Evolutionary conservation across 805 yeast genomes (phyloP).

Genomic region (Nakazawaea peltata): DNA sequence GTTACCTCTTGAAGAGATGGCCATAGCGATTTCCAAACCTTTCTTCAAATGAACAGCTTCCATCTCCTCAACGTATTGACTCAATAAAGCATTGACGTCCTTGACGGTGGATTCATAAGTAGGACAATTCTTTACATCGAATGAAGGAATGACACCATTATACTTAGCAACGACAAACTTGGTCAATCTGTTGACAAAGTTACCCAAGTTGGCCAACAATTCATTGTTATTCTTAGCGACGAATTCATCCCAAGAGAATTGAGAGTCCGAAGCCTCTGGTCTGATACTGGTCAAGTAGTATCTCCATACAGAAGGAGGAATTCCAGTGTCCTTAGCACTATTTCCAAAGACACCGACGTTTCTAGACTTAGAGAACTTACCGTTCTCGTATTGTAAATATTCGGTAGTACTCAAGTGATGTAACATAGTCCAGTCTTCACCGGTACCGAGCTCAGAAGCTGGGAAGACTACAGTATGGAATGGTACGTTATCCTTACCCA

Average conservation of each 20-base stretch:
- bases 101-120: constrained; percentile 35
- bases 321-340: constrained; percentile 89
- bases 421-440: constrained; percentile 82
- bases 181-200: constrained; percentile 88
- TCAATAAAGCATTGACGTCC: constrained; percentile 59
- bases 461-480: constrained; percentile 99
- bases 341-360: constrained; percentile 98
- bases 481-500: constrained; percentile 99
- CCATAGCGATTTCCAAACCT: constrained; percentile 90
- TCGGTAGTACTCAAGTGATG: constrained; percentile 93
- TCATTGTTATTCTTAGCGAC: constrained; percentile 91
- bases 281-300: constrained; percentile 87
- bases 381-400: constrained; percentile 95
- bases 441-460: constrained; percentile 81
- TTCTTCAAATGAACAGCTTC: constrained; percentile 76
- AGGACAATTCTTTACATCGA: constrained; percentile 37
- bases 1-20: constrained; percentile 87
- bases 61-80: constrained; percentile 59
- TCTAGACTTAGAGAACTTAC: constrained; percentile 97
- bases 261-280: constrained; percentile 94
- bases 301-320: constrained; percentile 94
- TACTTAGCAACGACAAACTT: constrained; percentile 88
- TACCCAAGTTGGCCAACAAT: constrained; percentile 91
- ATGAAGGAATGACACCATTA: constrained; percentile 81
- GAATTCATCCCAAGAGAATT: constrained; percentile 95